phyloP scores from a whole-genome alignment of 176 grass and related monocot genomes.

The Carex kokanica region DNA sequence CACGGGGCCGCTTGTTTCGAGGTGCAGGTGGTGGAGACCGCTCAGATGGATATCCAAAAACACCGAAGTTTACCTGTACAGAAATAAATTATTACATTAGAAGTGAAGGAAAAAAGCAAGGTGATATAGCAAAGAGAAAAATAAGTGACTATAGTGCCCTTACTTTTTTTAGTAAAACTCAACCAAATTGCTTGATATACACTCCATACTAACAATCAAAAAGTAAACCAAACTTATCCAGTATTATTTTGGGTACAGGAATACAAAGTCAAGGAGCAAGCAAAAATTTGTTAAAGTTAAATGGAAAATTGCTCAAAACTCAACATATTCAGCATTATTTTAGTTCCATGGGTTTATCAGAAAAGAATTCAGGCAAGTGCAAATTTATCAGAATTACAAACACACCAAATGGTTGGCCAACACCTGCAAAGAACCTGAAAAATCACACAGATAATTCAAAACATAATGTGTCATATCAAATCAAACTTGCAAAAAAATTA shows the following conservation, averaged over 20 bases:
- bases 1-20: conserved; percentile 43
- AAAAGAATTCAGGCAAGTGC: not conserved
- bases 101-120: not conserved
- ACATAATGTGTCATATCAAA: not conserved
- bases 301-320: not conserved
- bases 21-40: conserved; percentile 46
- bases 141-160: not conserved
- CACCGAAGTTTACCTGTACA: conserved; percentile 55
- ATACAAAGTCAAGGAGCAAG: not conserved
- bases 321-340: not conserved
- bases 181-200: not conserved
- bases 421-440: conserved; percentile 7
- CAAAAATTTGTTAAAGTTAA: not conserved
- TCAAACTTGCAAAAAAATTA: not conserved
- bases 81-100: not conserved
- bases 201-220: not conserved
- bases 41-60: conserved; percentile 31
- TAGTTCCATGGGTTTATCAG: not conserved
- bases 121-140: not conserved
- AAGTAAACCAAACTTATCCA: not conserved
- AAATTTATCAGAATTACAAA: not conserved
- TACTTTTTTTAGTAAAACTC: not conserved
- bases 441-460: not conserved
- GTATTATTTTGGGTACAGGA: not conserved
- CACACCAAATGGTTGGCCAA: not conserved